Conservation (phyloP, 495 filamentous ascomycete genomes). For the Xylaria flabelliformis region DNA sequence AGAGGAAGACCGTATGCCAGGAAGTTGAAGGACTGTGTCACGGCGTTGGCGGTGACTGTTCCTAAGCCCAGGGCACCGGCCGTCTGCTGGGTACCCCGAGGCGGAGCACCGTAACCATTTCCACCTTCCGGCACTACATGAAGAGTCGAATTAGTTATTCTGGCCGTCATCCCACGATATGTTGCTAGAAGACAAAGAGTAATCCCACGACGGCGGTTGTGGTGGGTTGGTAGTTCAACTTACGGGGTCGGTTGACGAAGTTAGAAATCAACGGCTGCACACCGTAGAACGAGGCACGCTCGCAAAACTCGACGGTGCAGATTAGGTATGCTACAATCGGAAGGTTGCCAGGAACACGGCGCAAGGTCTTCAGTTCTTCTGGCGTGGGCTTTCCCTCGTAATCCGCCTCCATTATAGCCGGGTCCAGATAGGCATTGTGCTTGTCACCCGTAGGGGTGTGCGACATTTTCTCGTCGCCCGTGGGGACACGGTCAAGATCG, state of each 20-base stretch:
- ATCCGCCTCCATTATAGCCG: constrained; percentile 44
- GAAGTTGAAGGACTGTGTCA: constrained; percentile 66
- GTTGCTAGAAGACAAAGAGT: not conserved
- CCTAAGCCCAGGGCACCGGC: constrained; percentile 67
- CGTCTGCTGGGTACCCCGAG: constrained; percentile 58
- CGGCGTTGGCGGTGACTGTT: constrained; percentile 63
- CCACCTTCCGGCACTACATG: constrained; percentile 56
- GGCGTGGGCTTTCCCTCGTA: constrained; percentile 62
- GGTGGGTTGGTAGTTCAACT: not conserved
- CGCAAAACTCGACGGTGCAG: constrained; percentile 66
- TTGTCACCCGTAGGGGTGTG: constrained; percentile 35
- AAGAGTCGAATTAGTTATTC: not conserved
- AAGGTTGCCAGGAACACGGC: constrained; percentile 61
- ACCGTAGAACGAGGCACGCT: constrained; percentile 67
- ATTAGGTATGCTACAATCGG: constrained; percentile 61
- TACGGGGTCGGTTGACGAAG: constrained; percentile 59
- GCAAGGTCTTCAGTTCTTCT: constrained; percentile 60
- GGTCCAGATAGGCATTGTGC: constrained; percentile 39
- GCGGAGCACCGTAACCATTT: constrained; percentile 67
- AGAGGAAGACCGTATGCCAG: constrained; percentile 66
- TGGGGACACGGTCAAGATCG: constrained; percentile 26
- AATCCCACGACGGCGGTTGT: too few species aligned
- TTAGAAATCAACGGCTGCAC: constrained; percentile 63
- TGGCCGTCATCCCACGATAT: not conserved
- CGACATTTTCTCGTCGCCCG: constrained; percentile 37